phyloP scores from a whole-genome alignment of 2,329 filamentous ascomycete species.

The Emergomyces africanus region DNA sequence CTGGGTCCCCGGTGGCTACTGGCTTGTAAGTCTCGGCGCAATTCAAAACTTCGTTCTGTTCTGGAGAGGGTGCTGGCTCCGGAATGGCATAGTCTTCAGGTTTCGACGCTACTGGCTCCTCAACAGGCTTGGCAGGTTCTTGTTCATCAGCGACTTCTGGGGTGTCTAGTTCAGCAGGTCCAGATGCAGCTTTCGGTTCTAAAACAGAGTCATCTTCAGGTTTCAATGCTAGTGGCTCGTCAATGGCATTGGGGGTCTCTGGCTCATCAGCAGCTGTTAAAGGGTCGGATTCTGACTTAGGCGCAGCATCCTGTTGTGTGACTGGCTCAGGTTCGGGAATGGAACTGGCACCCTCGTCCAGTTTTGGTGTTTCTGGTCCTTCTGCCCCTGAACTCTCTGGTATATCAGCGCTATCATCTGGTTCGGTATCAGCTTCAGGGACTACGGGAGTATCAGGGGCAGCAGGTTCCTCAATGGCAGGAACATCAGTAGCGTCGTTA shows the following conservation, averaged over 20 bases:
- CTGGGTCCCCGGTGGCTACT: neutral
- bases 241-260: neutral
- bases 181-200: neutral
- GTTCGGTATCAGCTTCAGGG: neutral
- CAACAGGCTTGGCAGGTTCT: neutral
- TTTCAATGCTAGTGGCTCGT: neutral
- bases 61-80: neutral
- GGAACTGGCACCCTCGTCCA: neutral
- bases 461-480: neutral
- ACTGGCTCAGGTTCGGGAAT: neutral
- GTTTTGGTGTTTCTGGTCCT: neutral
- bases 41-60: neutral
- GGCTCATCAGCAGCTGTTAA: neutral
- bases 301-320: neutral
- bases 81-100: neutral
- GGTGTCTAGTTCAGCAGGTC: neutral
- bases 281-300: neutral
- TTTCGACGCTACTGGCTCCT: neutral
- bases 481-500: conserved; percentile 6
- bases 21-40: neutral
- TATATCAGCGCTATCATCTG: neutral
- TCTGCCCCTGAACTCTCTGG: neutral
- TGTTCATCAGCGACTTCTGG: neutral
- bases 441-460: neutral
- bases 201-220: neutral